These are phyloP conservation scores for Biscogniauxia sp. DNA, from an alignment of 2,329 filamentous ascomycete genomes.

Conservation along the genomic window DNA sequence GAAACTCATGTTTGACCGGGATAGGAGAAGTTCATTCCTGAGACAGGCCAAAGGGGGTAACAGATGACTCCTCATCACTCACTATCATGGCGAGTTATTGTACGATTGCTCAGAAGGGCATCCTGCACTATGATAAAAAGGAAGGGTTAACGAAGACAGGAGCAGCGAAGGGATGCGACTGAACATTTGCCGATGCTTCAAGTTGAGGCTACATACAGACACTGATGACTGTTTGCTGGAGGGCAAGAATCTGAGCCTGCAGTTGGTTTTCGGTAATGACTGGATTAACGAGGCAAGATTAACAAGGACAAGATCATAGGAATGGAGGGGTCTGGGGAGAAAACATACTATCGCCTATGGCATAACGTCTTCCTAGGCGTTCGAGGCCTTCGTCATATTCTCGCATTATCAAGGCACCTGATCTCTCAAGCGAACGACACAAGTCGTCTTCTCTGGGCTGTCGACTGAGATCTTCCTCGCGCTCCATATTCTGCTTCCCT, in stretches of 20 bases:
- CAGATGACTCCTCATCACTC: too few species aligned
- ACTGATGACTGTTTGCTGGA: slow-evolving; percentile 38
- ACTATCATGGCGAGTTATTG: slow-evolving; percentile 25
- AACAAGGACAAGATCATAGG: not conserved
- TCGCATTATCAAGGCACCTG: slow-evolving; percentile 32
- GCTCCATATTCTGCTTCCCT: slow-evolving; percentile 7
- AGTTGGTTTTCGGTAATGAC: slow-evolving; percentile 35
- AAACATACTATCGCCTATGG: slow-evolving; percentile 31
- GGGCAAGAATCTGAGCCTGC: slow-evolving; percentile 37
- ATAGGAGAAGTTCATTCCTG: too few species aligned
- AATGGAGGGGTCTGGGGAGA: not conserved
- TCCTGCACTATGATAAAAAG: slow-evolving; percentile 27
- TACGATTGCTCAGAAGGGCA: slow-evolving; percentile 31
- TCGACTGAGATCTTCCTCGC: not conserved
- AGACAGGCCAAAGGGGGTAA: too few species aligned
- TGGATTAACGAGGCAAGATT: not conserved
- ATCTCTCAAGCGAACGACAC: slow-evolving; percentile 28
- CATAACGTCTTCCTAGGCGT: slow-evolving; percentile 33
- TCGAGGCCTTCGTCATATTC: slow-evolving; percentile 35
- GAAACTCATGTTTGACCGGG: too few species aligned
- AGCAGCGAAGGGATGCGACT: too few species aligned
- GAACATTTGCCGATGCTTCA: too few species aligned
- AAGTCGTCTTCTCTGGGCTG: slow-evolving; percentile 22
- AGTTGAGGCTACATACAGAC: slow-evolving; percentile 16
- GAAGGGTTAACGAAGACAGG: not conserved